A percentile compares a stretch with the other conserved stretches of the same genome.
phyloP scores from a whole-genome alignment of 768 basidiomycete species.

The Lentinula sp. region DNA sequence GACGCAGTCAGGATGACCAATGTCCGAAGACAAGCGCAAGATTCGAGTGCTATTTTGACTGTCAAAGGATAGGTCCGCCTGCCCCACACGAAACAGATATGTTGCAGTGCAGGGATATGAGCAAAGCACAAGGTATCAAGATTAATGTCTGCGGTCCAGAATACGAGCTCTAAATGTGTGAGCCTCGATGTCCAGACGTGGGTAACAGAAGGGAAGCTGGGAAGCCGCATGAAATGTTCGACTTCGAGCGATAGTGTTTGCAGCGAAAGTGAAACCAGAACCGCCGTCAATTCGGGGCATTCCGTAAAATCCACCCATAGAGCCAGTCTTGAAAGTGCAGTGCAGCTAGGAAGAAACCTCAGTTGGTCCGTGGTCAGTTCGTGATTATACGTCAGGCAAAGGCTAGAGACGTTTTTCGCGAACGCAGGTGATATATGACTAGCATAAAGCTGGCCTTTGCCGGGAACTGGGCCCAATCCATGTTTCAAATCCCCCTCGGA shows the following conservation, averaged over 20 bases:
- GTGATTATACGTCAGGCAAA: constrained; percentile 5
- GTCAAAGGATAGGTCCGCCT: neutral
- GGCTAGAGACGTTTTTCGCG: constrained; percentile 4
- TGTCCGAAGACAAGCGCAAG: neutral
- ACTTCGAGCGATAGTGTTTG: neutral
- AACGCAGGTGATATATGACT: neutral
- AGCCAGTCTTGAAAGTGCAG: neutral
- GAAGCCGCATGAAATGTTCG: constrained; percentile 1
- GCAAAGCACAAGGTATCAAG: neutral
- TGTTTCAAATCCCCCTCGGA: constrained; percentile 4
- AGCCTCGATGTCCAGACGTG: neutral
- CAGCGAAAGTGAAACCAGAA: neutral
- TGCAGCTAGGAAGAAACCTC: neutral
- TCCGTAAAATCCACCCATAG: constrained; percentile 1
- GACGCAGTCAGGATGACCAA: neutral
- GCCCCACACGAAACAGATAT: constrained; percentile 6
- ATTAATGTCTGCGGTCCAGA: neutral
- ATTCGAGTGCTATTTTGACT: neutral
- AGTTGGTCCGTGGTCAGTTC: neutral
- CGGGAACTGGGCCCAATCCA: neutral
- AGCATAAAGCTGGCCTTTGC: constrained; percentile 3
- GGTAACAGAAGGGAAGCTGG: neutral
- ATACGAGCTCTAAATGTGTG: constrained; percentile 3
- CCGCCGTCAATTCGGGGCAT: neutral
- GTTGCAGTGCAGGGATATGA: neutral